Evolutionary conservation across 345 rosid species (phyloP).

Genomic region (Psidium guajava): DNA sequence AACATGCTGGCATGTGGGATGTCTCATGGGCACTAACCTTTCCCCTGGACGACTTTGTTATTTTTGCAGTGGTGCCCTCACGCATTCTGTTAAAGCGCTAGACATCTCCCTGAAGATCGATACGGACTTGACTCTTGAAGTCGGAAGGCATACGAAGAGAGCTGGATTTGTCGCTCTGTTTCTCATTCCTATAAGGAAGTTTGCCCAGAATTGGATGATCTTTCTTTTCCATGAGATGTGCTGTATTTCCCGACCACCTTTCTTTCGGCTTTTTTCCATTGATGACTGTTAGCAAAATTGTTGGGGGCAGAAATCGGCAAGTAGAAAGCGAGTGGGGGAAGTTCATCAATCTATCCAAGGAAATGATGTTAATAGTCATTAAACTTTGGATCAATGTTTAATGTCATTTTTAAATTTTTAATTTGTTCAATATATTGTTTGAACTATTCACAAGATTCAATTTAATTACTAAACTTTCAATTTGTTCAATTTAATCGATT

Average conservation of each 20-base stretch:
- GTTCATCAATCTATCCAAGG: not conserved
- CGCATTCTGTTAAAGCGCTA: slow-evolving; percentile 87
- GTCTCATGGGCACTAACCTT: not conserved
- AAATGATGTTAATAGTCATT: not conserved
- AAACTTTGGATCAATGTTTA: not conserved
- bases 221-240: not conserved
- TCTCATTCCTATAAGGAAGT: not conserved
- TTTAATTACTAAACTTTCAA: not conserved
- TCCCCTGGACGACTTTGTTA: not conserved
- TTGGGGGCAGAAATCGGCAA: not conserved
- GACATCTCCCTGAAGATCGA: slow-evolving; percentile 93
- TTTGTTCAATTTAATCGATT: not conserved
- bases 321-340: not conserved
- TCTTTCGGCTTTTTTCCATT: not conserved
- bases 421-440: not conserved
- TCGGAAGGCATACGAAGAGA: slow-evolving; percentile 86
- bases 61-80: slow-evolving; percentile 70
- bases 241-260: not conserved
- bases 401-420: not conserved
- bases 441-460: not conserved
- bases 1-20: not conserved
- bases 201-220: not conserved
- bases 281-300: not conserved
- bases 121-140: slow-evolving; percentile 76
- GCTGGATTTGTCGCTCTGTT: slow-evolving; percentile 25